Percentiles rank a stretch among this genome's conserved stretches.
These are phyloP conservation scores for Cercospora sp. DNA, from an alignment of 2,329 filamentous ascomycete genomes.

Conservation along the genomic window DNA sequence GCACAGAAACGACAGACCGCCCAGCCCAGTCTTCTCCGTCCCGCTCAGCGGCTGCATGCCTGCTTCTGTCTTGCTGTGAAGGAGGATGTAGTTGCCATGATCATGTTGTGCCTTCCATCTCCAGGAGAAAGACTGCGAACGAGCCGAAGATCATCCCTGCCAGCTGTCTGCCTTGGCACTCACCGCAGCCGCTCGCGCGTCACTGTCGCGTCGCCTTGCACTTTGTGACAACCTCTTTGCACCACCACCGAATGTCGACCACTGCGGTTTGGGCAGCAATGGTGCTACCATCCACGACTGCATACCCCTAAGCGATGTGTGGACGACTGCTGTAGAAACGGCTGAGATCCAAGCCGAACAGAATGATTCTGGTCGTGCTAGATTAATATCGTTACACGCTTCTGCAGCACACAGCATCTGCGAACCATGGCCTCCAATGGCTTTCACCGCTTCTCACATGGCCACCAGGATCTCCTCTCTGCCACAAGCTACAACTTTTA, in stretches of 20 bases:
- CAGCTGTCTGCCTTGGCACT: conserved; percentile 11
- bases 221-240: background rate
- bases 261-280: background rate
- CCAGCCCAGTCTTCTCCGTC: conserved; percentile 57
- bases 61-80: conserved; percentile 2
- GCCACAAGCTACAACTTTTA: conserved; percentile 89
- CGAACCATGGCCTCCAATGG: conserved; percentile 32
- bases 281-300: background rate
- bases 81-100: conserved; percentile 3
- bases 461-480: conserved; percentile 77
- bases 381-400: conserved; percentile 5
- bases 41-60: conserved; percentile 47
- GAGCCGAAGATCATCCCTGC: conserved; percentile 7
- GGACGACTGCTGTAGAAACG: conserved; percentile 11
- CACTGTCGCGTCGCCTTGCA: conserved; percentile 5
- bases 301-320: background rate
- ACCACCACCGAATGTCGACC: background rate
- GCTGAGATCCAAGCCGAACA: background rate
- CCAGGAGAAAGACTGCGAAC: background rate
- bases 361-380: conserved; percentile 13
- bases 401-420: conserved; percentile 15
- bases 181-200: background rate
- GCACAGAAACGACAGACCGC: conserved; percentile 67
- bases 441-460: conserved; percentile 65
- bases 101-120: background rate